Base-by-base conservation (phyloP, 192 early-diverging fungal species). In the Lobosporangium transversale region DNA sequence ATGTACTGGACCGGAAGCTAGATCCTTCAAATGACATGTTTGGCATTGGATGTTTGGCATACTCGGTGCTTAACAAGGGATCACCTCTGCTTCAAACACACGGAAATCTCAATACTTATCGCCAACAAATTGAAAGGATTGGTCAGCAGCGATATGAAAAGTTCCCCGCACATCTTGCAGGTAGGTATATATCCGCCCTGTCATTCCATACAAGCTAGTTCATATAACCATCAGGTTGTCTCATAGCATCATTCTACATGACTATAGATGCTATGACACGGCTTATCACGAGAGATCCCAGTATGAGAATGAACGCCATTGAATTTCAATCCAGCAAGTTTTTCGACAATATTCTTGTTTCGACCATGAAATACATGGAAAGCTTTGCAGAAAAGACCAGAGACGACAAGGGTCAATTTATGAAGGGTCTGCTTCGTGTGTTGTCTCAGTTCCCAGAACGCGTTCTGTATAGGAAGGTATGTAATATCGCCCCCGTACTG, bases 261-360 rank as follows among this genome's bases (percentile, higher is more conserved):
- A 21, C 50, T 6, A 18, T 60, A 74, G 71, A 83, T 5, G 85
- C 84, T 0, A 84, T 92, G 54, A 79, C 66, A 10, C 66, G 66
- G 9, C 73, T 94, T 27, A 67, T 95, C 20, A 75, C 79, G 1
- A 71, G 83, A 2, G 75, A 85, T 7, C 86, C 91, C 1, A 66
- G 62, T 1, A 73, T 76, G 37, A 83, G 94, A 7, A 71, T 92
- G 78, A 81, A 88, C 0, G 80, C 90, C 2, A 49, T 68, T 0
- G 84, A 89, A 43, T 91, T 96, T 68, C 89, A 92, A 56, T 66
- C 66, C 8, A 84, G 84, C 74, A 84, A 82, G 37, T 93, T 89
- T 58, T 96, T 96, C 81, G 89, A 93, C 82, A 90, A 91, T 50
- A 79, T 93, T 15, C 78, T 93, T 2, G 87, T 94, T 4, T 91